phyloP scores from a whole-genome alignment of 2,329 filamentous ascomycete species.

The Colletotrichum aenigma region DNA sequence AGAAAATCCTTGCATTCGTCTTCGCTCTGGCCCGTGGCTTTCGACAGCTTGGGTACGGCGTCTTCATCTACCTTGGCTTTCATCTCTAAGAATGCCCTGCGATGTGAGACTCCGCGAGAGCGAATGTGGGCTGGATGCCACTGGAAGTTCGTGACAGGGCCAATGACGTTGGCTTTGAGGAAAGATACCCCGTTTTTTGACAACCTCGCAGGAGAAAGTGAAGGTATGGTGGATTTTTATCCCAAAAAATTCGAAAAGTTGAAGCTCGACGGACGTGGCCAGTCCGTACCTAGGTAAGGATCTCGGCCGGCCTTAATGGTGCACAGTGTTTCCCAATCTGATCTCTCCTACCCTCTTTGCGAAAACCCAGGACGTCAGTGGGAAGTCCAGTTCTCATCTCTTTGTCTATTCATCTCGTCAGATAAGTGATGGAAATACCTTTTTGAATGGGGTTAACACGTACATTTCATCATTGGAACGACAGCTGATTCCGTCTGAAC shows the following conservation, averaged over 20 bases:
- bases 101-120: background rate
- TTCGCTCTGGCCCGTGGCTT: background rate
- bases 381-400: no score
- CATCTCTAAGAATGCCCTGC: background rate
- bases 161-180: background rate
- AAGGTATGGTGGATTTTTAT: background rate
- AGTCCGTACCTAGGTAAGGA: background rate
- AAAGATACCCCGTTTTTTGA: background rate
- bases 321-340: background rate
- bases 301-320: fast-evolving
- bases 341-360: background rate
- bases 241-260: background rate
- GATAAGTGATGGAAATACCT: no score
- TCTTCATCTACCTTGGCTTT: background rate
- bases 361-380: fast-evolving
- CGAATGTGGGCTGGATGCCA: background rate
- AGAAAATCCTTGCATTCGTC: background rate
- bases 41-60: background rate
- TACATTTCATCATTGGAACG: no score
- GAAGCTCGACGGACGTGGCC: background rate
- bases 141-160: background rate
- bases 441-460: no score
- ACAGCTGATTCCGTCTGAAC: no score
- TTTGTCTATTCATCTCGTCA: no score
- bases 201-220: fast-evolving